Conservation (phyloP, 139 green algal species). For the Yamagishiella unicocca region DNA sequence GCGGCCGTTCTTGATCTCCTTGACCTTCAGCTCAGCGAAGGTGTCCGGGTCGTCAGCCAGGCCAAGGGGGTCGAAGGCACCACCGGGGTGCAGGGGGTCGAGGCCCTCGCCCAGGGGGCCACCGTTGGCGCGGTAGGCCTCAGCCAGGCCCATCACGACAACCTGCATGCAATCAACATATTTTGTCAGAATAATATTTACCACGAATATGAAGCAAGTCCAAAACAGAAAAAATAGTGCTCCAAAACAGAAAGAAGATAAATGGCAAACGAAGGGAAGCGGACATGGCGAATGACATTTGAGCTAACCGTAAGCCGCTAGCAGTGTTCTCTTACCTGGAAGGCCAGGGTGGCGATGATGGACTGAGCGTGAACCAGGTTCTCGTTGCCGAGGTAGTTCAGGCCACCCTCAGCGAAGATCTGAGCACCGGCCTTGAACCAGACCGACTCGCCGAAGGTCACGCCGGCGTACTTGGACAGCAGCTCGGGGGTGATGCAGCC, state of each 20-base stretch:
- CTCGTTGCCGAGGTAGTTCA: conserved; percentile 87
- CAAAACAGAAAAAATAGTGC: no score
- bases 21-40: conserved; percentile 83
- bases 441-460: conserved; percentile 76
- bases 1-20: conserved; percentile 98
- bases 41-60: conserved; percentile 95
- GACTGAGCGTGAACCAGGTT: conserved; percentile 90
- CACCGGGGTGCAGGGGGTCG: conserved; percentile 86
- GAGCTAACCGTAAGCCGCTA: no score
- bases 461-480: conserved; percentile 58
- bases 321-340: conserved; percentile 78
- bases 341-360: conserved; percentile 87
- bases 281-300: no score
- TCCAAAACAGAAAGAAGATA: no score
- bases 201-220: no score
- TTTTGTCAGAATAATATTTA: no score
- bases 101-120: conserved; percentile 71
- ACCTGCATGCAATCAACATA: no score
- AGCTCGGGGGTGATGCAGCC: conserved; percentile 80
- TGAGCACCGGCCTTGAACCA: conserved; percentile 94
- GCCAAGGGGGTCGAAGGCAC: conserved; percentile 89
- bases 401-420: conserved; percentile 82
- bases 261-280: no score
- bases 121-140: conserved; percentile 83
- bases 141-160: conserved; percentile 83